These are phyloP conservation scores for Hanseniaspora sp. DNA, from an alignment of 1,139 yeast species.

Conservation along the genomic window DNA sequence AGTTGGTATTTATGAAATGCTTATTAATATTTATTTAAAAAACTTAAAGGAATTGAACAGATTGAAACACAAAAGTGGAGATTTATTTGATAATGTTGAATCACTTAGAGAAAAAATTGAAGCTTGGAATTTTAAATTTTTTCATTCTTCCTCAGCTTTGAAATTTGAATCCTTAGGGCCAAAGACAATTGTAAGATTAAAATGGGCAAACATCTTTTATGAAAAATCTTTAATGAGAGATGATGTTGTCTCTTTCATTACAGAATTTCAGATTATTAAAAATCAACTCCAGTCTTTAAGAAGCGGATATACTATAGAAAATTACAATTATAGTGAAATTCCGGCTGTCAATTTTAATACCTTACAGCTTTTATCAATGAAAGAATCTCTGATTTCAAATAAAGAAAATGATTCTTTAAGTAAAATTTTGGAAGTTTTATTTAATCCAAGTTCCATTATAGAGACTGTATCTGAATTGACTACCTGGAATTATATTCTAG, in stretches of 20 bases:
- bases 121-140: conserved; percentile 32
- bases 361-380: conserved; percentile 32
- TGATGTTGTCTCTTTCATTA: conserved; percentile 23
- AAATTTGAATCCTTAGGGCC: conserved; percentile 17
- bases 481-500: conserved; percentile 4
- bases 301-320: conserved; percentile 19
- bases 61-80: conserved; percentile 25
- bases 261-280: conserved; percentile 26
- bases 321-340: conserved; percentile 47
- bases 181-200: conserved; percentile 25
- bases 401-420: not conserved
- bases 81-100: conserved; percentile 24
- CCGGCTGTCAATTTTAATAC: conserved; percentile 44
- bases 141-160: conserved; percentile 14
- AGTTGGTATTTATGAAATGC: conserved; percentile 43
- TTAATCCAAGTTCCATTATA: conserved; percentile 22
- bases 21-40: conserved; percentile 38
- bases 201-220: conserved; percentile 36
- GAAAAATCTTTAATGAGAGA: conserved; percentile 31
- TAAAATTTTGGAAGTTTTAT: conserved; percentile 1
- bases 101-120: conserved; percentile 30
- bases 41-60: conserved; percentile 24
- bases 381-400: not conserved
- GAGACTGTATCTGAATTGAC: conserved; percentile 10
- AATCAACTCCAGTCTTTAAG: conserved; percentile 22